phyloP scores from a whole-genome alignment of 306 rosid genomes.

The Oxytropis ochrocephala region DNA sequence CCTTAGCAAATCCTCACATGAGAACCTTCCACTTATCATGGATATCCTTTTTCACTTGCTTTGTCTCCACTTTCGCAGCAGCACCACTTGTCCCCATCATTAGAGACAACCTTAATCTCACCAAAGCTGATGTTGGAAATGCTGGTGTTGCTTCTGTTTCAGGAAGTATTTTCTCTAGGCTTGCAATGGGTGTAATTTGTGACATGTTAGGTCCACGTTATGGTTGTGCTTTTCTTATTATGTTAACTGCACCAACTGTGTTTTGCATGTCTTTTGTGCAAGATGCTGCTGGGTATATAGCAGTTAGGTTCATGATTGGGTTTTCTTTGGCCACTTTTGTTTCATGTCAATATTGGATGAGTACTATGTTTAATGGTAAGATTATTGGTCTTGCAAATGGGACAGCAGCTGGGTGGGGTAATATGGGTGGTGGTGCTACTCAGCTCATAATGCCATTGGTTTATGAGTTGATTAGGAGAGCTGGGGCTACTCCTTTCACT shows the following conservation, averaged over 20 bases:
- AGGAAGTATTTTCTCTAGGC: slow-evolving; percentile 77
- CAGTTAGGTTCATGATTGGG: slow-evolving; percentile 77
- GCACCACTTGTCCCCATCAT: slow-evolving; percentile 77
- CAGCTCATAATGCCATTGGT: slow-evolving; percentile 83
- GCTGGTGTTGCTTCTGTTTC: slow-evolving; percentile 93
- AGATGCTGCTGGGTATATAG: slow-evolving; percentile 54
- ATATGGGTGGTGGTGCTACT: slow-evolving; percentile 96
- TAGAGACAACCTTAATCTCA: slow-evolving; percentile 73
- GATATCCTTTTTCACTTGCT: slow-evolving; percentile 88
- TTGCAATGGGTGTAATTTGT: slow-evolving; percentile 72
- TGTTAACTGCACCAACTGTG: slow-evolving; percentile 66
- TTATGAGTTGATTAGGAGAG: slow-evolving; percentile 41
- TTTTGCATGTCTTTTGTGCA: slow-evolving; percentile 75
- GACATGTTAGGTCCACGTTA: slow-evolving; percentile 77
- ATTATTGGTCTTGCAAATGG: slow-evolving; percentile 82
- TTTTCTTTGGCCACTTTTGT: slow-evolving; percentile 89
- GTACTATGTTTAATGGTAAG: slow-evolving; percentile 79
- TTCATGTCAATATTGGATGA: slow-evolving; percentile 97
- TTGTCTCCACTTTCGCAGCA: slow-evolving; percentile 79
- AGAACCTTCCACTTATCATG: slow-evolving; percentile 94
- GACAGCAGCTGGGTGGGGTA: slow-evolving; percentile 94
- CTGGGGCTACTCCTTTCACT: slow-evolving; percentile 60
- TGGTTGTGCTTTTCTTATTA: slow-evolving; percentile 69
- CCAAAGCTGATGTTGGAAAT: slow-evolving; percentile 71
- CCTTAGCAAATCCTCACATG: slow-evolving; percentile 87